These are phyloP conservation scores for Calonectria pseudoturangicola DNA, from an alignment of 2,329 filamentous ascomycete genomes.

Conservation along the genomic window DNA sequence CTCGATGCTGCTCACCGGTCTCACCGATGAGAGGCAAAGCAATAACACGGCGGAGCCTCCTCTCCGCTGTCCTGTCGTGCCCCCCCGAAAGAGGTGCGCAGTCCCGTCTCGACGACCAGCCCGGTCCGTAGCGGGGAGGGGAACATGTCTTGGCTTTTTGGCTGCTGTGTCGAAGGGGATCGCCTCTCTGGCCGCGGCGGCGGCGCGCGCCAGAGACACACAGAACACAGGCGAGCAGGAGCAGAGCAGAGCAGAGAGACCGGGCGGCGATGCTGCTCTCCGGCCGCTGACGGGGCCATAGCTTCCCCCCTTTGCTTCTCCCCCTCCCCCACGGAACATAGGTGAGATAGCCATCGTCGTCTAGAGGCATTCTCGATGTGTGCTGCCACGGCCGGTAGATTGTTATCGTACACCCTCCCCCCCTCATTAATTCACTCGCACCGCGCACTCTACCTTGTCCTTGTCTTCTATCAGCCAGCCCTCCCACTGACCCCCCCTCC, in stretches of 20 bases:
- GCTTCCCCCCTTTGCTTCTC: too few species aligned
- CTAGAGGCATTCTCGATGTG: not conserved
- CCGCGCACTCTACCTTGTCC: not conserved
- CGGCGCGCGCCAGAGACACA: not conserved
- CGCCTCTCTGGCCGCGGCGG: too few species aligned
- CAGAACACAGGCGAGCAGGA: too few species aligned
- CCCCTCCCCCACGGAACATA: too few species aligned
- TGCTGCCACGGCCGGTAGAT: not conserved
- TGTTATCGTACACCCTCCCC: constrained; percentile 4
- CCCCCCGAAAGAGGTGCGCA: not conserved
- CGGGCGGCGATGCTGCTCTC: too few species aligned
- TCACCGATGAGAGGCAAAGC: constrained; percentile 22
- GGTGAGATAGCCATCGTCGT: not conserved
- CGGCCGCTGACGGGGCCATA: too few species aligned
- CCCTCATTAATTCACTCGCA: not conserved
- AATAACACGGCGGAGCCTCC: not conserved
- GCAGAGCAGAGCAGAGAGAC: too few species aligned
- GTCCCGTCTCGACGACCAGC: not conserved
- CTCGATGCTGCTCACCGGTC: not conserved
- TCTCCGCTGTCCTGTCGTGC: not conserved
- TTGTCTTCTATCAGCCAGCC: not conserved
- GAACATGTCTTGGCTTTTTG: too few species aligned
- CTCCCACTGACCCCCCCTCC: not conserved
- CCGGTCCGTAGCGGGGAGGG: not conserved
- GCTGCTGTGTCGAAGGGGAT: too few species aligned